Conservation (phyloP, 2,329 filamentous ascomycete species). For the Colletotrichum australisinense region DNA sequence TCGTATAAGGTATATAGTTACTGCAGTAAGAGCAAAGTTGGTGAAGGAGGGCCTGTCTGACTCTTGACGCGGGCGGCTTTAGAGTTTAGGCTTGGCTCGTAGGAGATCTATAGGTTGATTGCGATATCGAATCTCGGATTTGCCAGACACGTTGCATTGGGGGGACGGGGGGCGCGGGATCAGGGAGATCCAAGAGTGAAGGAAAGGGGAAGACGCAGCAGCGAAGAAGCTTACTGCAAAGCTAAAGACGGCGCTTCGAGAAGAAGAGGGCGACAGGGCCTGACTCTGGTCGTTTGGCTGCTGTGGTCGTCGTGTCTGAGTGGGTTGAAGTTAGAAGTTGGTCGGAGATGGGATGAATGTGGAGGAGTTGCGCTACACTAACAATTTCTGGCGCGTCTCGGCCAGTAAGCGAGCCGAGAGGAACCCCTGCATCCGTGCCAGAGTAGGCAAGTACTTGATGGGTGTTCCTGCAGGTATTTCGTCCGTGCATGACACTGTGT, state of each 20-base stretch:
- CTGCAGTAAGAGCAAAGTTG: neutral
- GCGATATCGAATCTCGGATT: constrained; percentile 16
- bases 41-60: neutral
- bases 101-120: constrained; percentile 16
- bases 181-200: constrained; percentile 8
- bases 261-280: constrained; percentile 12
- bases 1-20: no score
- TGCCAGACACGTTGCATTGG: constrained; percentile 21
- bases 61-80: neutral
- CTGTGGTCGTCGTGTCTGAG: neutral
- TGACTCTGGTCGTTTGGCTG: neutral
- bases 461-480: neutral
- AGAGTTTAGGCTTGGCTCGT: constrained; percentile 17
- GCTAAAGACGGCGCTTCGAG: constrained; percentile 21
- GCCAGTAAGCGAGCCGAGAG: constrained; percentile 34
- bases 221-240: constrained; percentile 24
- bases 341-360: constrained; percentile 30
- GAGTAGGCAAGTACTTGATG: constrained; percentile 1
- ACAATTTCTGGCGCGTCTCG: constrained; percentile 34
- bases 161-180: neutral
- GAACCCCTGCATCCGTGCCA: constrained; percentile 22
- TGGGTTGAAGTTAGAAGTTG: constrained; percentile 26
- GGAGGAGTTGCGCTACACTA: constrained; percentile 35
- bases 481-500: neutral
- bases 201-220: neutral